Evolutionary conservation across 441 rosid species (phyloP), one percentile per base, ranked within the genome.

Genomic region (Gossypium davidsonii): DNA sequence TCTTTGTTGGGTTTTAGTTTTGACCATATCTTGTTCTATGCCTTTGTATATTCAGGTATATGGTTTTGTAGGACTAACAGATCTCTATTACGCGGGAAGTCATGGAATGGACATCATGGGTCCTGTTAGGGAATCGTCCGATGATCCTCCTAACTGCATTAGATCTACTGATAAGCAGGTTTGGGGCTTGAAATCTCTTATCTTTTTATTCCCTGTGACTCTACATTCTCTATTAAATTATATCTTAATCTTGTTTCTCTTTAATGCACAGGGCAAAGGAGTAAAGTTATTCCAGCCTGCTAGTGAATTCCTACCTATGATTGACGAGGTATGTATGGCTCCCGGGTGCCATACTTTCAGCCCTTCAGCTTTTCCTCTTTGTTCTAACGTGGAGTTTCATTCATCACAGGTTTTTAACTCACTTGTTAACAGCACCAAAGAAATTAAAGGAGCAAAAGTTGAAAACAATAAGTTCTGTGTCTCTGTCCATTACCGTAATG

Each of bases 61-160:
- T 34, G 97, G 89, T 76, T 95, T 93, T 89, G 95, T 95, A 17
- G 74, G 87, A 56, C 77, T 95, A 64, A 80, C 82, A 58, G 97
- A 95, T 77, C 92, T 95, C 57, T 90, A 93, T 64, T 95, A 95
- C 20, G 99, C 98, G 2, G 99, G 99, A 71, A 95, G 99, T 79
- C 99, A 95, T n/a, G 99, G 99, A 48, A 95, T 95, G 99, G 99
- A 95, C 82, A 95, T 95, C 39, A 76, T 88, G 86, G 84, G 96
- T 58, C 98, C 99, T 48, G 83, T 83, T 71, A 82, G 81, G 75
- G 87, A 86, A 71, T 83, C 86, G 57, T 70, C 78, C 44, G 79
- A 80, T 62, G 79, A 84, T 71, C 80, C 83, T 52, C 73, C 78
- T 23, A 78, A 84, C 65, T 77, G 82, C 71, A 73, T 82, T 71